Conservation (phyloP, 805 yeast genomes). For the Spathaspora arborariae region DNA sequence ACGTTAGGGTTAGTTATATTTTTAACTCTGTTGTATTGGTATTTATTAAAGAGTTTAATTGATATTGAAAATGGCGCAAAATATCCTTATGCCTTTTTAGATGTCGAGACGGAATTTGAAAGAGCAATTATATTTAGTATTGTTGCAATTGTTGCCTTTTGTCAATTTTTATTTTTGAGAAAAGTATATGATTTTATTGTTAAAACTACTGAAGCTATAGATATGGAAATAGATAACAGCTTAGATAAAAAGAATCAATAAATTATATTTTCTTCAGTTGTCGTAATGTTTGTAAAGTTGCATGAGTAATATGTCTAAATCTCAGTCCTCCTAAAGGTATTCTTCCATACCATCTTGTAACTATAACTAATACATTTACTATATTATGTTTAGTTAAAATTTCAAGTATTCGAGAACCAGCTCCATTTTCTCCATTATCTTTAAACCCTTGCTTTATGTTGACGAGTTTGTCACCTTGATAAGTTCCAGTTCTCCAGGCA, state of each 20-base stretch:
- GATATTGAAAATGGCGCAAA: slow-evolving; percentile 43
- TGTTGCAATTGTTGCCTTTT: slow-evolving; percentile 35
- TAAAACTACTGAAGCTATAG: slow-evolving; percentile 8
- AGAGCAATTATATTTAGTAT: slow-evolving; percentile 47
- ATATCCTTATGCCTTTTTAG: slow-evolving; percentile 68
- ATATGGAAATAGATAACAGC: slow-evolving; percentile 9
- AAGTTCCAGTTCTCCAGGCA: slow-evolving; percentile 62
- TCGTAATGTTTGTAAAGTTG: slow-evolving; percentile 7
- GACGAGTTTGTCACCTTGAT: slow-evolving; percentile 10
- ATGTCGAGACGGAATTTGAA: slow-evolving; percentile 42
- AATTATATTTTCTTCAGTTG: slow-evolving; percentile 4
- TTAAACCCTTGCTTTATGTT: slow-evolving; percentile 53
- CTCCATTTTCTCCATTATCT: slow-evolving; percentile 75
- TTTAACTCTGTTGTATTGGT: slow-evolving; percentile 51
- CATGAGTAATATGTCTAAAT: slow-evolving; percentile 52
- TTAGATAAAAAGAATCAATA: slow-evolving; percentile 5
- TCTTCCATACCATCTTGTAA: slow-evolving; percentile 83
- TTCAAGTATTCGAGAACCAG: slow-evolving; percentile 55
- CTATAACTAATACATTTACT: slow-evolving; percentile 59
- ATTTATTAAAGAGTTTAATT: slow-evolving; percentile 45
- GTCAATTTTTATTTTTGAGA: slow-evolving; percentile 27
- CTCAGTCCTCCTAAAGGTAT: slow-evolving; percentile 67
- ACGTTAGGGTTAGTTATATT: slow-evolving; percentile 38
- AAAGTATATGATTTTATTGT: slow-evolving; percentile 19
- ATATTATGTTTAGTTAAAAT: slow-evolving; percentile 47